Evolutionary conservation across 768 basidiomycete genomes (phyloP), one percentile per base, ranked within the genome.

Genomic region (Asterophora parasitica): DNA sequence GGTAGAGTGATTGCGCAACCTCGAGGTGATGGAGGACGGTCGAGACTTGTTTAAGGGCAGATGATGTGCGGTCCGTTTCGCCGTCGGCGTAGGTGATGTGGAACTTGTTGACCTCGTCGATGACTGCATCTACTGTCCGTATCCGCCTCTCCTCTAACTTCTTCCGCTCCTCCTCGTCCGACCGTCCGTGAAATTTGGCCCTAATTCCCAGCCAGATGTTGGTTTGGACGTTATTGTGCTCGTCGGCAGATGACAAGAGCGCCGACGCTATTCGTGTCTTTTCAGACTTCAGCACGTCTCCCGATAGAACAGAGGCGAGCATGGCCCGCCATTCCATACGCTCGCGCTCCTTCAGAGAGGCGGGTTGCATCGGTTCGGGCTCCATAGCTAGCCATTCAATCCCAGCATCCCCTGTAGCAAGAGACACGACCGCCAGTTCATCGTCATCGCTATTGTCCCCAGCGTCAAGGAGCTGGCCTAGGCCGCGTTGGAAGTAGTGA

Each of bases 261-360:
- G 82, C 88, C 39, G 82, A 83, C 23, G 88, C 87, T 50, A 97
- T 93, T 48, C 96, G 82, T 19, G 88, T 88, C 68, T 92, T 96
- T 70, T 98, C 96, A 0, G 91, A 88, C 63, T 87, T 91, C 54
- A 99, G 79, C 9, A 99, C 92, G 58, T 98, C 94, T 8, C 96
- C 94, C 26, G 82, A 81, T 38, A 99, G 76, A 19, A 98, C 95
- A 26, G 93, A 95, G 10, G 90, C 81, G 27, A 98, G 80, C 83
- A 97, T 87, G 13, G 86, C 86, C 65, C 94, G 92, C 96, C 96
- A 98, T 66, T 96, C 93, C 40, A 94, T 66, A 20, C 94, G 76
- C 58, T 92, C 88, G 52, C 79, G 76, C 60, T 92, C 87, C 58
- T 88, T 81, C 44, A 75, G 71, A 1, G 87, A 84, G 34, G 81